Conservation (phyloP, 768 basidiomycete genomes). For the Phaffia australis region DNA sequence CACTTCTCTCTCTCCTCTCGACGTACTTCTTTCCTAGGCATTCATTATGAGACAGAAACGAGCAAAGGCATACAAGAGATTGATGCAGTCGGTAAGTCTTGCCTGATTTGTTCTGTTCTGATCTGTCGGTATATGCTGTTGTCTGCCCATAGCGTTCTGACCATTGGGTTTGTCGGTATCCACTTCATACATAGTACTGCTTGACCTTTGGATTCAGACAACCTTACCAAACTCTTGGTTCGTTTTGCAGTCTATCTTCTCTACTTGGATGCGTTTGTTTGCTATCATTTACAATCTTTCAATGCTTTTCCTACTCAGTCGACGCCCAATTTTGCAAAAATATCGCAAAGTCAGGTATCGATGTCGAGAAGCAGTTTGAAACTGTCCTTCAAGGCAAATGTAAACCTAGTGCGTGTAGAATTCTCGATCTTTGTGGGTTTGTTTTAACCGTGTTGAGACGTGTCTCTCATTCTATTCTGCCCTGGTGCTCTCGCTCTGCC, state of each 20-base stretch:
- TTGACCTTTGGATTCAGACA: constrained; percentile 37
- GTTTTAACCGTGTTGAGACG: constrained; percentile 23
- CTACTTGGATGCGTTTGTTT: neutral
- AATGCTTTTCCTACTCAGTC: constrained; percentile 43
- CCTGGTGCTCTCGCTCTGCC: neutral
- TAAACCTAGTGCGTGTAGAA: constrained; percentile 68
- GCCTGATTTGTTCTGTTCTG: constrained; percentile 50
- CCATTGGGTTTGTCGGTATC: no score
- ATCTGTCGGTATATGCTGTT: neutral
- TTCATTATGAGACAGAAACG: constrained; percentile 77
- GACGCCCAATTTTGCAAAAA: constrained; percentile 73
- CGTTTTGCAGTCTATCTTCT: constrained; percentile 28
- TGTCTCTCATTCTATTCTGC: constrained; percentile 43
- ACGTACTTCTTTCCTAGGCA: neutral
- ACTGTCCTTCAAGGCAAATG: constrained; percentile 72
- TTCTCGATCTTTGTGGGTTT: constrained; percentile 12
- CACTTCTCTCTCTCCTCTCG: no score
- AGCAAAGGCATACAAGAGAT: constrained; percentile 85
- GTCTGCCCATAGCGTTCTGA: neutral
- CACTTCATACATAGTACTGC: constrained; percentile 2
- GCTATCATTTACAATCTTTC: neutral
- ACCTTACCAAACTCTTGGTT: constrained; percentile 86
- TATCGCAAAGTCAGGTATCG: constrained; percentile 57
- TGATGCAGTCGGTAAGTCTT: constrained; percentile 66
- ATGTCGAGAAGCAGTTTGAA: constrained; percentile 62